phyloP scores from a whole-genome alignment of 1,284 basidiomycete species.

The Grifola frondosa region DNA sequence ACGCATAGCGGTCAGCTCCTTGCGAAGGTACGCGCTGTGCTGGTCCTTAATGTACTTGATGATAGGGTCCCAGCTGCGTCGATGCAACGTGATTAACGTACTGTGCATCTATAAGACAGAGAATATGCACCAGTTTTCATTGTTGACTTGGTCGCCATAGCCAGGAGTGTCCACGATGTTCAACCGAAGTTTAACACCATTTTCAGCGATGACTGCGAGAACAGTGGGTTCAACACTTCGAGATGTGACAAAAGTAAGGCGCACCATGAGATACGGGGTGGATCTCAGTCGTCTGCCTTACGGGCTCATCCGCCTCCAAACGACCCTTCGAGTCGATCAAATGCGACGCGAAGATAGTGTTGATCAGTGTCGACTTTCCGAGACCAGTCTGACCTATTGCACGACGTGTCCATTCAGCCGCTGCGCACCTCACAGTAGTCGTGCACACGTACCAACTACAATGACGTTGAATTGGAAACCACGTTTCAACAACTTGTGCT shows the following conservation, averaged over 20 bases:
- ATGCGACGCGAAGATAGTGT: constrained; percentile 98
- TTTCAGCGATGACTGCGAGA: constrained; percentile 96
- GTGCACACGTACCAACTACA: constrained; percentile 69
- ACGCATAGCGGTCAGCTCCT: constrained; percentile 98
- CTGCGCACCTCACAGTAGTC: not conserved
- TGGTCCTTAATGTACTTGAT: constrained; percentile 99
- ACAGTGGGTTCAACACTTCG: too few species aligned
- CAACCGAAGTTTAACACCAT: constrained; percentile 90
- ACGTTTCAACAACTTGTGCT: constrained; percentile 98
- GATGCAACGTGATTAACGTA: not conserved
- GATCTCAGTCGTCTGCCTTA: constrained; percentile 96
- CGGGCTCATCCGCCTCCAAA: constrained; percentile 80
- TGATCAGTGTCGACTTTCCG: constrained; percentile 98
- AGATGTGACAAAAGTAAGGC: constrained; percentile 37
- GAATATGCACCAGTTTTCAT: constrained; percentile 86
- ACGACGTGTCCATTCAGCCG: not conserved
- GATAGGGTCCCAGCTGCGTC: constrained; percentile 91
- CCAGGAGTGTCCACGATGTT: constrained; percentile 99
- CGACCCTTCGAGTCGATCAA: constrained; percentile 98
- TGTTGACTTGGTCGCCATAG: constrained; percentile 98
- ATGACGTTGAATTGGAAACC: constrained; percentile 99
- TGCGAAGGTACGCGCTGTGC: constrained; percentile 97
- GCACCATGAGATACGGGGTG: constrained; percentile 91
- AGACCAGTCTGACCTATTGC: constrained; percentile 89
- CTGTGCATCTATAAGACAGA: not conserved